Evolutionary conservation across 2,329 filamentous ascomycete species (phyloP).

Genomic region (Exserohilum rostratum): DNA sequence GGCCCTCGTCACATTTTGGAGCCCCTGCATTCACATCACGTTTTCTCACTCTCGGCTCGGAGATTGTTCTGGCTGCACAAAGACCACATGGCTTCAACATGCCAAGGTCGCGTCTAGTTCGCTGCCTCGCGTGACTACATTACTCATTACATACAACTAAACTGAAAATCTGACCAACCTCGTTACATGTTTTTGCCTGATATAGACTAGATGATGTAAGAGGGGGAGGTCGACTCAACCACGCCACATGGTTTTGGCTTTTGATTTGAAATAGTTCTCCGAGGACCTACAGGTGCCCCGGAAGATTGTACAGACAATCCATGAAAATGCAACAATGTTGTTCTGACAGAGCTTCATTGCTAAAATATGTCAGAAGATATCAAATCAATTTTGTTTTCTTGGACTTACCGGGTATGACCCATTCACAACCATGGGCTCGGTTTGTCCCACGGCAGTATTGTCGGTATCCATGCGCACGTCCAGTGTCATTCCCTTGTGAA

Average conservation of each 20-base stretch:
- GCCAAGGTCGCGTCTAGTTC: not conserved
- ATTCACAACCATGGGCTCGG: slow-evolving; percentile 39
- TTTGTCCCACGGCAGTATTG: slow-evolving; percentile 40
- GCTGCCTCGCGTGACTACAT: not conserved
- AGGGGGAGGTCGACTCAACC: not conserved
- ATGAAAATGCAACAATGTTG: not conserved
- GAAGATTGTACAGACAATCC: no score
- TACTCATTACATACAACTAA: not conserved
- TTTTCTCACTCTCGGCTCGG: not conserved
- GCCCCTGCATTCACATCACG: not conserved
- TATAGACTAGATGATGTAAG: not conserved
- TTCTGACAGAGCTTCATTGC: slow-evolving; percentile 11
- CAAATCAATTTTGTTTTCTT: not conserved
- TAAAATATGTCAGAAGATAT: slow-evolving; percentile 18
- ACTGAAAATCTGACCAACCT: not conserved
- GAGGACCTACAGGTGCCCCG: not conserved
- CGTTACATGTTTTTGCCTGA: not conserved
- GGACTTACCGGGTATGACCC: slow-evolving; percentile 31
- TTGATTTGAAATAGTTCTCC: not conserved
- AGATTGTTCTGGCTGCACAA: not conserved
- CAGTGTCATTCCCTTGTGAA: slow-evolving; percentile 40
- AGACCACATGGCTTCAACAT: no score
- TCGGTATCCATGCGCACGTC: slow-evolving; percentile 45
- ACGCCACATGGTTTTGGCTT: not conserved
- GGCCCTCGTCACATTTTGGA: not conserved